Conservation (phyloP, 106 monocot species). For the Dioscorea dumetorum region DNA sequence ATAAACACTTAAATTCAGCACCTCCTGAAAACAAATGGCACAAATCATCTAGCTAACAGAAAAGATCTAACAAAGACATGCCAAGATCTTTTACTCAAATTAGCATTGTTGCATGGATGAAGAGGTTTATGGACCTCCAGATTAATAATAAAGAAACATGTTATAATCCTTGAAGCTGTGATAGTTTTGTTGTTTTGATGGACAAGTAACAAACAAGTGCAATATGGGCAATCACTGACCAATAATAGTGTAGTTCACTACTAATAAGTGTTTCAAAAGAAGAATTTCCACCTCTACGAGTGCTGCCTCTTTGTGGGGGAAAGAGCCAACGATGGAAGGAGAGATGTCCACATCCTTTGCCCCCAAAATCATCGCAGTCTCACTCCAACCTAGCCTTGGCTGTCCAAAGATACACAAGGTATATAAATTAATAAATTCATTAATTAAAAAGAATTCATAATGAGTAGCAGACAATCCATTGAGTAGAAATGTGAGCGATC, state of each 20-base stretch:
- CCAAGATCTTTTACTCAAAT: no score
- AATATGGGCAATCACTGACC: neutral
- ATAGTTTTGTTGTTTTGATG: neutral
- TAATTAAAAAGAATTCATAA: no score
- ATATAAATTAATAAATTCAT: no score
- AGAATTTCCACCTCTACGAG: slow-evolving; percentile 36
- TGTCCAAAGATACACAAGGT: neutral
- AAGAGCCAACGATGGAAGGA: slow-evolving; percentile 71
- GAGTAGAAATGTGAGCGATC: no score
- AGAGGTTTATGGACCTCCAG: no score
- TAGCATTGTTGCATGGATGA: no score
- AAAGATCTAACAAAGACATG: no score
- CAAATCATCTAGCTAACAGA: no score
- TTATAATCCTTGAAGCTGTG: neutral
- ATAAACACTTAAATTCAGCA: no score
- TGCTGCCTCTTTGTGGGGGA: slow-evolving; percentile 57
- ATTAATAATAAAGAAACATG: neutral
- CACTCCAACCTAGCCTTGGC: slow-evolving; percentile 63
- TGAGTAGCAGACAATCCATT: no score
- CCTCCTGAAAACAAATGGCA: no score
- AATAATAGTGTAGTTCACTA: neutral
- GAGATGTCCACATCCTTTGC: slow-evolving; percentile 82
- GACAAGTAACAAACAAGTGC: neutral
- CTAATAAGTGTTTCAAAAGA: neutral
- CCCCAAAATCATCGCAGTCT: slow-evolving; percentile 62